Evolutionary conservation across 202 grass and related monocot genomes (phyloP).

Genomic region (Panicum hallii): DNA sequence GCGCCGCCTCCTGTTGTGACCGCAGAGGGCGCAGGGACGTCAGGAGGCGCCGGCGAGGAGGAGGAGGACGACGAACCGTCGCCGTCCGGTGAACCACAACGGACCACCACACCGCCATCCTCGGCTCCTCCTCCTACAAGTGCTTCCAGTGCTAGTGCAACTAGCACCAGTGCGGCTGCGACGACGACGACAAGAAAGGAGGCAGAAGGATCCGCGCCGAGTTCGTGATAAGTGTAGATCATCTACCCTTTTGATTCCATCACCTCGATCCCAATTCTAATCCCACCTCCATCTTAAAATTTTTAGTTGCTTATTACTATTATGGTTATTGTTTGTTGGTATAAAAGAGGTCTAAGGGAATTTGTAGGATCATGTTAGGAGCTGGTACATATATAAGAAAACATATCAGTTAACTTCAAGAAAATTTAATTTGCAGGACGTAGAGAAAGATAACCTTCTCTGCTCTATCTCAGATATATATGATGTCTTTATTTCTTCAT

Average conservation of each 20-base stretch:
- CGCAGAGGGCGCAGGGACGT: slow-evolving; percentile 40
- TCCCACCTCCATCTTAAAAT: slow-evolving; percentile 35
- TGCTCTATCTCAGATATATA: background rate
- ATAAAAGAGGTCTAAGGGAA: slow-evolving; percentile 42
- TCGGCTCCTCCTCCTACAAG: slow-evolving; percentile 16
- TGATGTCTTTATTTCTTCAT: background rate
- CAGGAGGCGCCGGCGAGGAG: slow-evolving; percentile 39
- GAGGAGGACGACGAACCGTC: slow-evolving; percentile 46
- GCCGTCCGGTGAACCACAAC: background rate
- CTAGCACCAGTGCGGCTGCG: background rate
- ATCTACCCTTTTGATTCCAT: slow-evolving; percentile 52
- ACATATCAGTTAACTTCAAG: slow-evolving; percentile 40
- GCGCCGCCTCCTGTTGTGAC: slow-evolving; percentile 57
- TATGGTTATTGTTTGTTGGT: slow-evolving; percentile 52
- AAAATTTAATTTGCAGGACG: slow-evolving; percentile 35
- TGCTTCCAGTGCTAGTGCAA: slow-evolving; percentile 19
- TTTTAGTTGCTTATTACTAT: slow-evolving; percentile 44
- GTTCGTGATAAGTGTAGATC: slow-evolving; percentile 66
- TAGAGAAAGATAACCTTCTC: slow-evolving; percentile 36
- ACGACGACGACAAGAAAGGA: slow-evolving; percentile 3
- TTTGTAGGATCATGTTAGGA: slow-evolving; percentile 54
- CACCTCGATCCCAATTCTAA: slow-evolving; percentile 54
- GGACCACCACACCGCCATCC: background rate
- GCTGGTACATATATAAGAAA: slow-evolving; percentile 40
- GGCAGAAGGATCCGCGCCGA: slow-evolving; percentile 40